phyloP scores from a whole-genome alignment of 441 rosid genomes.

The Gossypium laxum region DNA sequence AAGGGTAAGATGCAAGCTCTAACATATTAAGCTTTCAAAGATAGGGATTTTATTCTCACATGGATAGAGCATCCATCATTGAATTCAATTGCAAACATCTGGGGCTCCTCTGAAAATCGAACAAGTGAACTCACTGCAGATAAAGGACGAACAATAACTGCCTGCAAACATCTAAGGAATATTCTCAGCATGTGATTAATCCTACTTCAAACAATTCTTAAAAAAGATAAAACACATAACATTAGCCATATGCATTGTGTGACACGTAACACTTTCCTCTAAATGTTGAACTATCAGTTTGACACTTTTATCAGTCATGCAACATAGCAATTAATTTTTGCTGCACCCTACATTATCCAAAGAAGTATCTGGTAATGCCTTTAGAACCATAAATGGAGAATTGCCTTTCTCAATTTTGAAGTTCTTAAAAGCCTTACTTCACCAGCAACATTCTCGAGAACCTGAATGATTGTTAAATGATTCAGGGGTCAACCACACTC shows the following conservation, averaged over 20 bases:
- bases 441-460: background rate
- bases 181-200: constrained; percentile 57
- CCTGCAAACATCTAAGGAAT: constrained; percentile 95
- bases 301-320: background rate
- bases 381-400: background rate
- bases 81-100: constrained; percentile 96
- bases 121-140: constrained; percentile 82
- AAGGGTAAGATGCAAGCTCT: constrained; percentile 25
- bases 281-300: background rate
- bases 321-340: background rate
- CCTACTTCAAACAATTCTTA: constrained; percentile 17
- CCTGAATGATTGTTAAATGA: background rate
- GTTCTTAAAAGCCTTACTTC: background rate
- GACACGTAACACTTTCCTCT: background rate
- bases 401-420: background rate
- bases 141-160: constrained; percentile 87
- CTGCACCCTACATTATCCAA: background rate
- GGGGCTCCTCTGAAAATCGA: constrained; percentile 99
- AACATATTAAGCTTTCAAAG: constrained; percentile 14
- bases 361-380: background rate
- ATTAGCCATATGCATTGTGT: background rate
- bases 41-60: constrained; percentile 44
- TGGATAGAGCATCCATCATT: constrained; percentile 93
- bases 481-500: background rate
- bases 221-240: background rate